A percentile compares a stretch with the other conserved stretches of the same genome.
Conservation (phyloP, 345 rosid species). For the Dimocarpus longan region DNA sequence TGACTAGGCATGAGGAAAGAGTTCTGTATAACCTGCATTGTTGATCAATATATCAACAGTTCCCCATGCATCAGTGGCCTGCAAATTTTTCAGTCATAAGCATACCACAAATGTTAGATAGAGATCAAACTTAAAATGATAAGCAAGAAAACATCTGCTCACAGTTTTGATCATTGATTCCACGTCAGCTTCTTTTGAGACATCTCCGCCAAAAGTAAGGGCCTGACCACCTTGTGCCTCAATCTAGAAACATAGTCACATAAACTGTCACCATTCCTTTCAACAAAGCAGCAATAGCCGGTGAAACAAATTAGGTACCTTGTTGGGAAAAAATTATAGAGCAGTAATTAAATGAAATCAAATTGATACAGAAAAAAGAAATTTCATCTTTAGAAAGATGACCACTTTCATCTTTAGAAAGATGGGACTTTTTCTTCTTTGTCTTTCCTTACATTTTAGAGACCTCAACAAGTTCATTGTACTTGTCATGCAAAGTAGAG, state of each 20-base stretch:
- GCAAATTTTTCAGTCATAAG: constrained; percentile 31
- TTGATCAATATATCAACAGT: constrained; percentile 88
- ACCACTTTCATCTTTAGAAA: not conserved
- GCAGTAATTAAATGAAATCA: not conserved
- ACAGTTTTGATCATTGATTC: constrained; percentile 96
- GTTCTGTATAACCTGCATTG: constrained; percentile 76
- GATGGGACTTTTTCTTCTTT: not conserved
- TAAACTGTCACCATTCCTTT: constrained; percentile 9
- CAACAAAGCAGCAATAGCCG: constrained; percentile 4
- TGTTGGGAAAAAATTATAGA: not conserved
- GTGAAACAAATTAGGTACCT: not conserved
- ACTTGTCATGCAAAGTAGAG: not conserved
- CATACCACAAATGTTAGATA: not conserved
- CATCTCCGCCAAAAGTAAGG: constrained; percentile 94
- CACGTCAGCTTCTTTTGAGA: constrained; percentile 89
- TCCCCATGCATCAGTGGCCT: constrained; percentile 97
- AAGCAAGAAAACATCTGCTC: constrained; percentile 31
- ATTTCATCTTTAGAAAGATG: not conserved
- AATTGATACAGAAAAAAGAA: not conserved
- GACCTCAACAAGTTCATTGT: not conserved
- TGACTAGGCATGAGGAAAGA: not conserved
- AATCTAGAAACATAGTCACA: constrained; percentile 54
- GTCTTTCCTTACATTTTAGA: not conserved
- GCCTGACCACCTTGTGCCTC: constrained; percentile 92
- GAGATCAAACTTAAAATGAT: constrained; percentile 7